Evolutionary conservation across 768 basidiomycete genomes (phyloP).

Genomic region (Epithele typhae): DNA sequence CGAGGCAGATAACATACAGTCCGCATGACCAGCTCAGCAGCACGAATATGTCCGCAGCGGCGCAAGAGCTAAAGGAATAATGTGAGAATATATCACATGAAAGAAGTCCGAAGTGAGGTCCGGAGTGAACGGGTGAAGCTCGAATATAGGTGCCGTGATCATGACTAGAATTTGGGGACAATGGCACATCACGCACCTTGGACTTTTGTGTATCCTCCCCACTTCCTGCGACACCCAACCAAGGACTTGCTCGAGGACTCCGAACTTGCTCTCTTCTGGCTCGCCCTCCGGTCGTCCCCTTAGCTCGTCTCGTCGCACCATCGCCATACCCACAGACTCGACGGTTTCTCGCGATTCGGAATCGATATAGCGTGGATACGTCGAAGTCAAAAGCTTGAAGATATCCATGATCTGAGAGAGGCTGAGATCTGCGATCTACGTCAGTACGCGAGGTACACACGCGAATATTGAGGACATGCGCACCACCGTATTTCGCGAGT

Average conservation of each 20-base stretch:
- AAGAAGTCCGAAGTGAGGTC: neutral
- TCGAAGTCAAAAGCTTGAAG: conserved; percentile 67
- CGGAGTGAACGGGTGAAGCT: no score
- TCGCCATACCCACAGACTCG: conserved; percentile 56
- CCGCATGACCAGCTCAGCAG: conserved; percentile 70
- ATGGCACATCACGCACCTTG: conserved; percentile 44
- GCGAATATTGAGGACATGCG: neutral
- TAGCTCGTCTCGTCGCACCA: conserved; percentile 62
- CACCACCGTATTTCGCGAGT: conserved; percentile 56
- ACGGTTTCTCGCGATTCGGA: conserved; percentile 65
- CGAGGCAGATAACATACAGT: conserved; percentile 50
- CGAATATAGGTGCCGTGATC: neutral
- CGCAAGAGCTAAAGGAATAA: conserved; percentile 26
- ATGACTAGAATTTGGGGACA: no score
- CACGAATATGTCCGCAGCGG: conserved; percentile 59
- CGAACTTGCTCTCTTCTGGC: conserved; percentile 42
- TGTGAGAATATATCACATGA: neutral
- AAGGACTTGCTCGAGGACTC: conserved; percentile 65
- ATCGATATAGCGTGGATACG: conserved; percentile 79
- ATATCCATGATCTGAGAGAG: conserved; percentile 63
- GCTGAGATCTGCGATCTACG: conserved; percentile 44
- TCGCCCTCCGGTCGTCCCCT: conserved; percentile 37
- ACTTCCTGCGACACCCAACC: conserved; percentile 76
- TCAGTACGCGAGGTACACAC: neutral
- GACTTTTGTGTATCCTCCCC: conserved; percentile 47